A percentile compares a stretch with the other conserved stretches of the same genome.
phyloP scores from a whole-genome alignment of 2,329 filamentous ascomycete species.

The Clarireedia hainanense region DNA sequence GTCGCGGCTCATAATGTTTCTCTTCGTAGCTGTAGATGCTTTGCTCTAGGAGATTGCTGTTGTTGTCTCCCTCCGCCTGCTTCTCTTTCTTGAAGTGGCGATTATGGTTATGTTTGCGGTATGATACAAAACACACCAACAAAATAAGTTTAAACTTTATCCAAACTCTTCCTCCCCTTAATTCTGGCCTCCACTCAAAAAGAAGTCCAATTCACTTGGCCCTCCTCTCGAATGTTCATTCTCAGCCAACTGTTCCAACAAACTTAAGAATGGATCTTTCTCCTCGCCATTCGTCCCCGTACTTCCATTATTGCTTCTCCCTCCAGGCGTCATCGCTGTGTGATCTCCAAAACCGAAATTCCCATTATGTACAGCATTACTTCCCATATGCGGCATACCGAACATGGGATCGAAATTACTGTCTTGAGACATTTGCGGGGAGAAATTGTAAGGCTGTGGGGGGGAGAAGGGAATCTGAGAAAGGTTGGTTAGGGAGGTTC shows the following conservation, averaged over 20 bases:
- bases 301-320: conserved; percentile 42
- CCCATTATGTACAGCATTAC: conserved; percentile 42
- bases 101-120: too few species aligned
- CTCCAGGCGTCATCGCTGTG: conserved; percentile 33
- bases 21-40: too few species aligned
- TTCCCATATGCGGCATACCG: conserved; percentile 43
- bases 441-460: conserved; percentile 10
- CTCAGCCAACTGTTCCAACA: conserved; percentile 76
- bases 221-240: conserved; percentile 64
- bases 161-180: background rate
- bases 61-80: too few species aligned
- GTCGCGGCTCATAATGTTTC: too few species aligned
- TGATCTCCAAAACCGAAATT: conserved; percentile 33
- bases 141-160: too few species aligned
- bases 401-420: conserved; percentile 51
- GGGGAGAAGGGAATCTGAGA: conserved; percentile 28
- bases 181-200: conserved; percentile 38
- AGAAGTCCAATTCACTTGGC: conserved; percentile 72
- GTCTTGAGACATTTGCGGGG: conserved; percentile 20
- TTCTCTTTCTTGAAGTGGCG: too few species aligned
- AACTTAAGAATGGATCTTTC: conserved; percentile 72
- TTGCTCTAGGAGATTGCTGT: too few species aligned
- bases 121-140: too few species aligned
- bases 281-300: conserved; percentile 49
- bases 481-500: background rate